phyloP scores from a whole-genome alignment of 2,329 filamentous ascomycete species.

The Dactylellina leptospora region DNA sequence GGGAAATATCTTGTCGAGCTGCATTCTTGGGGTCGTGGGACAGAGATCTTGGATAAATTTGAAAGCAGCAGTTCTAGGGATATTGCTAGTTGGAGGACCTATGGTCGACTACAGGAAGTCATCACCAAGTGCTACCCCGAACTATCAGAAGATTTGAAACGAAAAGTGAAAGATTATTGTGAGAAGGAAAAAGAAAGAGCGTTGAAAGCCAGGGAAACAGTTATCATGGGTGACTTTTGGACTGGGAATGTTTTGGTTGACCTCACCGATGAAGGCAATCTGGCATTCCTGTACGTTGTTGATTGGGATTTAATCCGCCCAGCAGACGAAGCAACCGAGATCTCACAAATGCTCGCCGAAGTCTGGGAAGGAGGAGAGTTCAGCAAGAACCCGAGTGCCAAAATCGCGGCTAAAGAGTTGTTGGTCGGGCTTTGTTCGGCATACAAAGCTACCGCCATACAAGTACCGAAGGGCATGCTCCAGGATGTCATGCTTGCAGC shows the following conservation, averaged over 20 bases:
- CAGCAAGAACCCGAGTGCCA: constrained; percentile 23
- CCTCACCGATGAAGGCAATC: constrained; percentile 7
- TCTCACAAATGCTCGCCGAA: constrained; percentile 51
- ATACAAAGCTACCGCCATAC: constrained; percentile 1
- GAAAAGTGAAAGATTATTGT: constrained; percentile 20
- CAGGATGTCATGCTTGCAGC: constrained; percentile 39
- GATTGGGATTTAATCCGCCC: constrained; percentile 51
- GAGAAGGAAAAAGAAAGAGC: constrained; percentile 31
- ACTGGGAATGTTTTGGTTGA: constrained; percentile 48
- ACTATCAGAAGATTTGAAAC: constrained; percentile 18
- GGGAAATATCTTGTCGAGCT: constrained; percentile 28
- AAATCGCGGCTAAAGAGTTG: constrained; percentile 23
- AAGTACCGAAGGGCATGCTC: constrained; percentile 15
- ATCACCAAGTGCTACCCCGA: constrained; percentile 22
- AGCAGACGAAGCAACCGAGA: constrained; percentile 31
- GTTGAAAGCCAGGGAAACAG: constrained; percentile 14
- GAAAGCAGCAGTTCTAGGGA: constrained; percentile 37
- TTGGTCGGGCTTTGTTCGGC: constrained; percentile 22
- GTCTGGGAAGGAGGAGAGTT: constrained; percentile 50
- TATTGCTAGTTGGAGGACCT: constrained; percentile 51
- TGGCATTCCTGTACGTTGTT: constrained; percentile 42
- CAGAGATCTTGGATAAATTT: constrained; percentile 20
- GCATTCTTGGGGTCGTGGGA: constrained; percentile 26
- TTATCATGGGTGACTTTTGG: constrained; percentile 54
- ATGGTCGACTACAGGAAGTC: constrained; percentile 22